These are phyloP conservation scores for Berberis vulgaris DNA, from an alignment of 164 flowering plant species.

Conservation along the genomic window DNA sequence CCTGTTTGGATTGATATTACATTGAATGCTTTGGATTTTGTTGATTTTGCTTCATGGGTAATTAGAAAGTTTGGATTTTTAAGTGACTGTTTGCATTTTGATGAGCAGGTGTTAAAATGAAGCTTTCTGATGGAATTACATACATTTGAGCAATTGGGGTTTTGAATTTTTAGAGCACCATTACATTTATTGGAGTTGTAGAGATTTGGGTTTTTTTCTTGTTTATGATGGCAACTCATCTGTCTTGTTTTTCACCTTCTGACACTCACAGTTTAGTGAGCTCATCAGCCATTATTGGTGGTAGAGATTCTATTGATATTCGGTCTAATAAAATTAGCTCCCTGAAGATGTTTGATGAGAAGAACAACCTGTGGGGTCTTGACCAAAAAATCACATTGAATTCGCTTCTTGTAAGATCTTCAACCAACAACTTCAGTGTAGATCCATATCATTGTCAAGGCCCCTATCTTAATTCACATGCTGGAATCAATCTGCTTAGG, in stretches of 20 bases:
- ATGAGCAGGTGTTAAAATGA: too few relatives aligned
- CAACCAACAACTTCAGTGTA: constrained; percentile 43
- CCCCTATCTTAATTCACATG: constrained; percentile 68
- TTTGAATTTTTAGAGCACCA: too few relatives aligned
- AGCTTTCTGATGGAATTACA: too few relatives aligned
- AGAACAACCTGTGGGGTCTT: constrained; percentile 17
- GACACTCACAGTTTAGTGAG: constrained; percentile 24
- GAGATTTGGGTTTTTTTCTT: too few relatives aligned
- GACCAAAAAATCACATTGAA: constrained; percentile 23
- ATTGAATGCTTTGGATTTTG: too few relatives aligned
- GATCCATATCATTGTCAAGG: constrained; percentile 47
- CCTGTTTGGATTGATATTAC: too few relatives aligned
- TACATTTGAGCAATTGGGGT: too few relatives aligned
- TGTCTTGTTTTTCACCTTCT: constrained; percentile 8
- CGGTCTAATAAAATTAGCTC: constrained; percentile 15
- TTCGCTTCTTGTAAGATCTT: constrained; percentile 24
- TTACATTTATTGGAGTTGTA: too few relatives aligned
- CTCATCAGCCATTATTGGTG: constrained; percentile 29
- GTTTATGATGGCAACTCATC: too few relatives aligned
- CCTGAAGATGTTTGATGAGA: constrained; percentile 36
- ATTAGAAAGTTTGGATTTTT: too few relatives aligned
- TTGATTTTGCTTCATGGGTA: too few relatives aligned
- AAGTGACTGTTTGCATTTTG: too few relatives aligned
- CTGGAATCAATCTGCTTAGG: constrained; percentile 81
- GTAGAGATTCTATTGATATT: constrained; percentile 28